Conservation (phyloP, 177 flowering plant genomes). For the Vitis hybrid region DNA sequence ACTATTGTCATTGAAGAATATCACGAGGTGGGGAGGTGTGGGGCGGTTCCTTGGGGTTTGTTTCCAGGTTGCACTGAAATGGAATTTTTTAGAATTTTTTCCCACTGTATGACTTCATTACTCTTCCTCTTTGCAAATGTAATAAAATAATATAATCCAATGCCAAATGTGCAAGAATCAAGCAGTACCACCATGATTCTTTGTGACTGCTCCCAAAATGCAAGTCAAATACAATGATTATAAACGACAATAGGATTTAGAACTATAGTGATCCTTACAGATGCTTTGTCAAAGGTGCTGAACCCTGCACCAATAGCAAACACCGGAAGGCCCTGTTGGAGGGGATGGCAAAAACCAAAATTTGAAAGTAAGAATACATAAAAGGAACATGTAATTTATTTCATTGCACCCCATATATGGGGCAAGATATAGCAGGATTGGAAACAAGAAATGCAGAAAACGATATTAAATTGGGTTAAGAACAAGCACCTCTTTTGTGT, state of each 20-base stretch:
- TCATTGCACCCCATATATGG: no score
- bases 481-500: constrained; percentile 68
- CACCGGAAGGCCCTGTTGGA: constrained; percentile 53
- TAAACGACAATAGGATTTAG: no score
- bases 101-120: background rate
- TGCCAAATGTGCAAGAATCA: background rate
- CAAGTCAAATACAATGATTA: no score
- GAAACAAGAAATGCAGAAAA: background rate
- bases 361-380: background rate
- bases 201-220: no score
- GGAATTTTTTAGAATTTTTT: background rate
- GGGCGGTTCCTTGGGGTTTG: no score
- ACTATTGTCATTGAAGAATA: no score
- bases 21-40: no score
- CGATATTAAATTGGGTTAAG: background rate
- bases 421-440: background rate
- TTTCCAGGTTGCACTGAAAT: background rate
- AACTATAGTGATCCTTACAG: constrained; percentile 33
- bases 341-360: background rate
- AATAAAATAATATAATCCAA: background rate
- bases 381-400: background rate
- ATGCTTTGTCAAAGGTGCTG: constrained; percentile 58
- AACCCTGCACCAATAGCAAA: constrained; percentile 52
- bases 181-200: background rate
- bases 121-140: background rate